Evolutionary conservation across 1,284 basidiomycete genomes (phyloP).

Genomic region (Cryptococcus sp.): DNA sequence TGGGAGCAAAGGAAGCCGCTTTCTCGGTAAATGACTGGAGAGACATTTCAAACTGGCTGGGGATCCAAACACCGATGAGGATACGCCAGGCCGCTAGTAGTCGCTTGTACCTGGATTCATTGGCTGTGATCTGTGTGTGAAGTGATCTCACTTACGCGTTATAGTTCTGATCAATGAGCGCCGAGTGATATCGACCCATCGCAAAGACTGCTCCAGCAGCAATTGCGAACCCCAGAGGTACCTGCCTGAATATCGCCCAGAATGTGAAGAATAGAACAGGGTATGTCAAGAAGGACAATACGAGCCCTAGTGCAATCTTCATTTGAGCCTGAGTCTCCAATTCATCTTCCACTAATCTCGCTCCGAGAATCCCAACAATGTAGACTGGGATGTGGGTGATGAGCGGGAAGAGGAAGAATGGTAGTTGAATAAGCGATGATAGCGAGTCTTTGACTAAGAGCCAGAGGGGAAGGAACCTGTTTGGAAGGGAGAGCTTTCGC

Average conservation of each 20-base stretch:
- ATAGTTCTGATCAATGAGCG: slow-evolving; percentile 61
- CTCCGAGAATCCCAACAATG: slow-evolving; percentile 68
- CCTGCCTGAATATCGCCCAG: slow-evolving; percentile 73
- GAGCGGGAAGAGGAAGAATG: slow-evolving; percentile 81
- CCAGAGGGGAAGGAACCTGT: slow-evolving; percentile 71
- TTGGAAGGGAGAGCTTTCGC: slow-evolving; percentile 65
- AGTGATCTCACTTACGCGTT: slow-evolving; percentile 57
- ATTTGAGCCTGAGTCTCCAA: slow-evolving; percentile 83
- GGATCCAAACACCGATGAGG: slow-evolving; percentile 82
- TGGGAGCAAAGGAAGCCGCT: slow-evolving; percentile 31
- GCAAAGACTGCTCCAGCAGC: slow-evolving; percentile 59
- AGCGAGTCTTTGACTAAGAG: slow-evolving; percentile 73
- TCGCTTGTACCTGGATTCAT: slow-evolving; percentile 56
- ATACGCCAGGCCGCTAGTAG: slow-evolving; percentile 84
- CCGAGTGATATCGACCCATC: slow-evolving; percentile 69
- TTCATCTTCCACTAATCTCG: slow-evolving; percentile 72
- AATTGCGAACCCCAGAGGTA: slow-evolving; percentile 53
- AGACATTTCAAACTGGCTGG: slow-evolving; percentile 72
- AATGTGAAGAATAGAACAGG: slow-evolving; percentile 73
- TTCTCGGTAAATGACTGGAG: slow-evolving; percentile 61
- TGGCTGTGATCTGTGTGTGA: neutral
- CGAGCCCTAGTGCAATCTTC: slow-evolving; percentile 77
- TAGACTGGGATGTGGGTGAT: slow-evolving; percentile 79
- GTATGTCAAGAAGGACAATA: slow-evolving; percentile 71
- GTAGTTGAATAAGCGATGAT: slow-evolving; percentile 64